Conservation (phyloP, 2,329 filamentous ascomycete species). For the Ceratocystis harringtonii region DNA sequence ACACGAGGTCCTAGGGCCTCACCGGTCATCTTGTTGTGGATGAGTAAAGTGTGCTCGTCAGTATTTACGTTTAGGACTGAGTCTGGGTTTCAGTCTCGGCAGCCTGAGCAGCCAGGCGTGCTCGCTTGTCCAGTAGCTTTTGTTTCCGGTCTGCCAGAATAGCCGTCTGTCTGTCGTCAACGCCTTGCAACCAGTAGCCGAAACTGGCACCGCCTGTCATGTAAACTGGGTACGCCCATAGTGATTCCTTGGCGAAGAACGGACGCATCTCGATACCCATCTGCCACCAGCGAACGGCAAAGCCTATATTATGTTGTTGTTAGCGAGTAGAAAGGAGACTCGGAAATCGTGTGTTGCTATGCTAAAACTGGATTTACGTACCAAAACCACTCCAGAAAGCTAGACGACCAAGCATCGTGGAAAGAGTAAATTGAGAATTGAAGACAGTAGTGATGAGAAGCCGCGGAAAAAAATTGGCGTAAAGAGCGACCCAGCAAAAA, state of each 20-base stretch:
- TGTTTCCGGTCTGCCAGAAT: constrained; percentile 67
- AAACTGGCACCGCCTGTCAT: constrained; percentile 75
- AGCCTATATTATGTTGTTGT: constrained; percentile 40
- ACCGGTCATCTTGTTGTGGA: background rate
- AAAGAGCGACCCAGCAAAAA: background rate
- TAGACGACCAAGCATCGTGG: constrained; percentile 47
- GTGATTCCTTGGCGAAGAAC: constrained; percentile 66
- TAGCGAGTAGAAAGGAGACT: background rate
- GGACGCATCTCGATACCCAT: constrained; percentile 97
- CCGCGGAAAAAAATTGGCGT: background rate
- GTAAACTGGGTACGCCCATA: constrained; percentile 89
- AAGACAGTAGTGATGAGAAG: background rate
- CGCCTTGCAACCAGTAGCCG: constrained; percentile 90
- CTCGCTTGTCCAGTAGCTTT: constrained; percentile 74
- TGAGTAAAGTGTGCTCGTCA: background rate
- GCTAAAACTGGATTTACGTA: constrained; percentile 32
- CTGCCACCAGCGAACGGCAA: constrained; percentile 88
- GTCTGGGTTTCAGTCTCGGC: constrained; percentile 22
- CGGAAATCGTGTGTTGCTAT: background rate
- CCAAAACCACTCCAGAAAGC: constrained; percentile 86
- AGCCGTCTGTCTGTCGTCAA: constrained; percentile 67
- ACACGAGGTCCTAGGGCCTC: background rate
- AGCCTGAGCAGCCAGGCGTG: constrained; percentile 40
- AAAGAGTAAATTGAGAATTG: constrained; percentile 7
- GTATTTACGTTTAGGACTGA: background rate